Conservation (phyloP, 2,329 filamentous ascomycete genomes). For the Aspergillus ibericus region DNA sequence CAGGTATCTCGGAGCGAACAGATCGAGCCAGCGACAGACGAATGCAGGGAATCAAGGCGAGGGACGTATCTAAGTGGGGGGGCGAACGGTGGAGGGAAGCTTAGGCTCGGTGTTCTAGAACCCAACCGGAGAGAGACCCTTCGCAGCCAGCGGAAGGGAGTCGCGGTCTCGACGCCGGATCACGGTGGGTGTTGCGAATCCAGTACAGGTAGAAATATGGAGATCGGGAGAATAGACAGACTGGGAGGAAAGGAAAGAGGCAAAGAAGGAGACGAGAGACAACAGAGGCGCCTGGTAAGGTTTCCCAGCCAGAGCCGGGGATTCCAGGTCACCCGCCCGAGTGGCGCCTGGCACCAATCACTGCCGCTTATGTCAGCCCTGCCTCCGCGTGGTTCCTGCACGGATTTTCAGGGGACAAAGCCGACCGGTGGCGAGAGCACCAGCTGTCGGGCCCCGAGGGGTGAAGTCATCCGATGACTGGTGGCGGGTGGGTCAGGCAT, state of each 20-base stretch:
- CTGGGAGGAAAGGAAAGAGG: background rate
- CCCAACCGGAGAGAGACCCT: conserved; percentile 3
- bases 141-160: conserved; percentile 16
- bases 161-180: background rate
- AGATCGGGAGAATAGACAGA: background rate
- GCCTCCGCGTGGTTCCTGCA: conserved; percentile 5
- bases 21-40: conserved; percentile 14
- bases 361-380: conserved; percentile 16
- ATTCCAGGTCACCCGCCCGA: conserved; percentile 8
- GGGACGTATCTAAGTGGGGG: conserved; percentile 12
- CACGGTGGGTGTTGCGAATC: background rate
- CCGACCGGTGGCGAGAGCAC: background rate
- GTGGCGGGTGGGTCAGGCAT: too few species aligned
- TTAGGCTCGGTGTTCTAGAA: conserved; percentile 14
- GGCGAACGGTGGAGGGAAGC: conserved; percentile 10
- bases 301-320: background rate
- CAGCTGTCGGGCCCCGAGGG: too few species aligned
- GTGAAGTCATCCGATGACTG: too few species aligned
- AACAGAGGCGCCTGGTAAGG: conserved; percentile 1
- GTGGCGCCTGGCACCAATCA: conserved; percentile 9
- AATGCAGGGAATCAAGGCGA: conserved; percentile 8
- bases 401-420: conserved; percentile 4
- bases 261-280: background rate
- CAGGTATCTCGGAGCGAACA: background rate
- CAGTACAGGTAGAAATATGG: background rate